phyloP scores from a whole-genome alignment of 768 basidiomycete genomes.

The Suillus weaverae region DNA sequence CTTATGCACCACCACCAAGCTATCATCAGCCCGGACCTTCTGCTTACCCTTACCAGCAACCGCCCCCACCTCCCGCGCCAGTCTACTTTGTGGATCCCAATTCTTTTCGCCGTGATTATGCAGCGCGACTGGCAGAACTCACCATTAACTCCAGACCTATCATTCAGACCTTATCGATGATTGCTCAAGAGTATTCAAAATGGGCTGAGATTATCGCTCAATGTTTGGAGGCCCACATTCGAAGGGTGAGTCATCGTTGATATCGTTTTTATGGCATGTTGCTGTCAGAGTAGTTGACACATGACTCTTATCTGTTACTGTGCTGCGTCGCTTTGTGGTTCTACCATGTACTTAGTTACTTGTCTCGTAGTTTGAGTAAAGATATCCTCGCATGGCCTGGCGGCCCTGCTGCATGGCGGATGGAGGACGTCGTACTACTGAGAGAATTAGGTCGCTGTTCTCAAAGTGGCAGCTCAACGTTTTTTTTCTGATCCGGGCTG shows the following conservation, averaged over 20 bases:
- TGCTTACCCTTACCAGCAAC: conserved; percentile 50
- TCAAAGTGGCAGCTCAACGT: conserved; percentile 25
- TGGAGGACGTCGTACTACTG: conserved; percentile 38
- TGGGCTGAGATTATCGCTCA: conserved; percentile 80
- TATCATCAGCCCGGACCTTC: conserved; percentile 46
- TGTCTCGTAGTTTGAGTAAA: conserved; percentile 45
- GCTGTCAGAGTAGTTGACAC: conserved; percentile 29
- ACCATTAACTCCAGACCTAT: conserved; percentile 94
- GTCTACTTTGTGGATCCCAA: conserved; percentile 61
- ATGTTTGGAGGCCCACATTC: conserved; percentile 82
- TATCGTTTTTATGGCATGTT: conserved; percentile 22
- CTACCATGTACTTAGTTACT: conserved; percentile 46
- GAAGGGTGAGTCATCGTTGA: conserved; percentile 69
- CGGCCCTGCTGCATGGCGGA: conserved; percentile 37
- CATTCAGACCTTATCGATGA: conserved; percentile 89
- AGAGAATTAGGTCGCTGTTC: conserved; percentile 35
- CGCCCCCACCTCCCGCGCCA: conserved; percentile 41
- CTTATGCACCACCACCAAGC: conserved; percentile 47
- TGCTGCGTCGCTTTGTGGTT: conserved; percentile 27
- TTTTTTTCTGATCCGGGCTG: conserved; percentile 33
- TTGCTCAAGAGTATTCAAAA: conserved; percentile 83
- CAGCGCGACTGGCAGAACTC: conserved; percentile 71
- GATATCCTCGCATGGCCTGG: conserved; percentile 35
- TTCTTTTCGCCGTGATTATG: conserved; percentile 78
- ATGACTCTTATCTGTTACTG: conserved; percentile 23